A percentile compares a stretch with the other conserved stretches of the same genome.
These are phyloP conservation scores for Psilocybe tampanensis DNA, from an alignment of 768 basidiomycete species.

Conservation along the genomic window DNA sequence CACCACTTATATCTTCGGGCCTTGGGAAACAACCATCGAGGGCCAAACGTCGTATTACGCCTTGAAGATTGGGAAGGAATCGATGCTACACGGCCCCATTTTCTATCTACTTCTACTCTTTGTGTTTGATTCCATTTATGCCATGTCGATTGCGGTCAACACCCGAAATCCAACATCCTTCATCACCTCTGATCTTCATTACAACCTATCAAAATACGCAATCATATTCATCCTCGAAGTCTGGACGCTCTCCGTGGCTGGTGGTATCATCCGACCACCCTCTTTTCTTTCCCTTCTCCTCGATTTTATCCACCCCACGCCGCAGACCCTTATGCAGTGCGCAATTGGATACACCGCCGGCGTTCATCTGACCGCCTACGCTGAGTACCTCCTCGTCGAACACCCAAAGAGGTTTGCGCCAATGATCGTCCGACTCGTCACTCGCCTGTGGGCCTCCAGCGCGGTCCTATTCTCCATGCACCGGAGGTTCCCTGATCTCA, in stretches of 20 bases:
- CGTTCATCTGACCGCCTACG: background rate
- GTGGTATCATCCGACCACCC: background rate
- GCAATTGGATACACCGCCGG: background rate
- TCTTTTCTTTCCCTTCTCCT: background rate
- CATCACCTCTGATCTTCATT: background rate
- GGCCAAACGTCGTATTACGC: background rate
- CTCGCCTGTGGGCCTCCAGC: background rate
- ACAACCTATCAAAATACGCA: background rate
- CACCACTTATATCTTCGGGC: background rate
- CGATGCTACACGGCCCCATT: constrained; percentile 1
- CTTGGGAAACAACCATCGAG: background rate
- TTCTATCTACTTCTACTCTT: constrained; percentile 5
- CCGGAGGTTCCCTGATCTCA: background rate
- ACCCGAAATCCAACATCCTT: background rate
- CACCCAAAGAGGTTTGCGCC: background rate
- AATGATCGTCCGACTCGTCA: background rate
- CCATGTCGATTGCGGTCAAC: background rate
- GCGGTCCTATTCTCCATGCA: background rate
- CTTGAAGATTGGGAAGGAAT: background rate
- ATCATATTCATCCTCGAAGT: background rate
- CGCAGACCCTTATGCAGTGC: background rate
- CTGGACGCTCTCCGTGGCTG: background rate
- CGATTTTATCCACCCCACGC: background rate
- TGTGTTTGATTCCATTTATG: constrained; percentile 1
- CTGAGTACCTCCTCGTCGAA: background rate